A percentile compares a stretch with the other conserved stretches of the same genome.
These are phyloP conservation scores for Phytophthora pistaciae DNA, from an alignment of 352 stramenopile genomes.

Conservation along the genomic window DNA sequence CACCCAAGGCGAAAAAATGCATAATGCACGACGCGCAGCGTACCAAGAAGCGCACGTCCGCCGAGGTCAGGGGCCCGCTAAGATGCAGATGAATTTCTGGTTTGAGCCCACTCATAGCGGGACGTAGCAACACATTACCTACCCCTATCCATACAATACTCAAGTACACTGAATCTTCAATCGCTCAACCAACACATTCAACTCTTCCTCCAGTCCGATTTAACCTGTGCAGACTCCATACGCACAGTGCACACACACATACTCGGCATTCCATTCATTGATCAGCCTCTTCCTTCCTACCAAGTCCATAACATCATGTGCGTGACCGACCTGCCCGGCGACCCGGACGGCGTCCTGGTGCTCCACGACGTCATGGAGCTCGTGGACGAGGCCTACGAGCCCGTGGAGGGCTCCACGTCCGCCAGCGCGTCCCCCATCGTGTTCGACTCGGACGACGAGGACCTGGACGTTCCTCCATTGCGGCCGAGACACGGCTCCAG, in stretches of 20 bases:
- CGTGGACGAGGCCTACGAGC: conserved; percentile 31
- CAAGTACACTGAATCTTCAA: neutral
- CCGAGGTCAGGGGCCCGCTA: neutral
- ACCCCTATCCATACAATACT: neutral
- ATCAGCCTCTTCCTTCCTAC: neutral
- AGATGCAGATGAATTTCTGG: conserved; percentile 1
- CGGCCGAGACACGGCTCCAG: conserved; percentile 8
- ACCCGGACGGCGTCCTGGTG: conserved; percentile 38
- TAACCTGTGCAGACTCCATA: conserved; percentile 19
- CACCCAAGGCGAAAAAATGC: neutral
- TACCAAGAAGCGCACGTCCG: neutral
- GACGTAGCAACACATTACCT: neutral
- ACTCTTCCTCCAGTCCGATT: neutral
- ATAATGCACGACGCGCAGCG: neutral
- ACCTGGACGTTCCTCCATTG: conserved; percentile 35
- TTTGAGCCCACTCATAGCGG: neutral
- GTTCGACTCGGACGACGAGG: conserved; percentile 40
- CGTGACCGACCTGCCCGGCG: conserved; percentile 34
- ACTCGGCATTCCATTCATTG: neutral
- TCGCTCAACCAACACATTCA: neutral
- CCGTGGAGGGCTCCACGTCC: conserved; percentile 4
- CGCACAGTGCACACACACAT: conserved; percentile 27
- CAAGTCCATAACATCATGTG: conserved; percentile 16
- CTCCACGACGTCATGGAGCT: conserved; percentile 45
- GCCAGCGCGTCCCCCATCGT: conserved; percentile 22